Conservation (phyloP, 2,329 filamentous ascomycete species). For the Clathrospora elynae region DNA sequence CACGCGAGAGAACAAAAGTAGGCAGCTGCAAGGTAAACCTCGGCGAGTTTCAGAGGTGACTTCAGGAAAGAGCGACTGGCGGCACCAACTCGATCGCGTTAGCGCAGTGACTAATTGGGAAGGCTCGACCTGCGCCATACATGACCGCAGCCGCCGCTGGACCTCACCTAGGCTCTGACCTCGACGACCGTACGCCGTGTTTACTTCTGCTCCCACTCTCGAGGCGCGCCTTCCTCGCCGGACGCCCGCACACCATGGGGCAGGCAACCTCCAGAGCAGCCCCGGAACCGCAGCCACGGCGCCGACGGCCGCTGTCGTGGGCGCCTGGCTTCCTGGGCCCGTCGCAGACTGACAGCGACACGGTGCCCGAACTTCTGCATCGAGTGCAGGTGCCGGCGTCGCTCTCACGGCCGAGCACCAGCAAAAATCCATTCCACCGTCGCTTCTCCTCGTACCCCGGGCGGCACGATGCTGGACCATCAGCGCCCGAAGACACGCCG, state of each 20-base stretch:
- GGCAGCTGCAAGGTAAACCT: conserved; percentile 5
- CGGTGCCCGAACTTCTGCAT: conserved; percentile 30
- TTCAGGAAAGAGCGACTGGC: conserved; percentile 7
- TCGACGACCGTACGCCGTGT: conserved; percentile 7
- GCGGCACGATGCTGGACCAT: conserved; percentile 41
- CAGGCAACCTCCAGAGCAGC: conserved; percentile 45
- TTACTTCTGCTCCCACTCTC: conserved; percentile 5
- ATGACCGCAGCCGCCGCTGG: conserved; percentile 17
- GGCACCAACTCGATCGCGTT: conserved; percentile 4
- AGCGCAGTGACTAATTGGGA: conserved; percentile 8
- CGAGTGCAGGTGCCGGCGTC: conserved; percentile 10
- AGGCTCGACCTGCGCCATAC: conserved; percentile 19
- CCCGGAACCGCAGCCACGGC: conserved; percentile 31
- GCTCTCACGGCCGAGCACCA: conserved; percentile 28
- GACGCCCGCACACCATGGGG: conserved; percentile 44
- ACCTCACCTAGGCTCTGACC: conserved; percentile 17
- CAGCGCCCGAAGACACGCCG: conserved; percentile 21
- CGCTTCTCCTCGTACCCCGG: conserved; percentile 37
- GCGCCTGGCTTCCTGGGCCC: conserved; percentile 33
- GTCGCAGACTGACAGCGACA: conserved; percentile 22
- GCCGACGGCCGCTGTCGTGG: conserved; percentile 43
- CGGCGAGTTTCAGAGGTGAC: conserved; percentile 9
- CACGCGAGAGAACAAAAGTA: neutral
- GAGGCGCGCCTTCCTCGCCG: conserved; percentile 32
- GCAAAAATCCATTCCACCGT: conserved; percentile 38